Evolutionary conservation across 2,329 filamentous ascomycete species (phyloP).

Genomic region (Alternaria consortialis): DNA sequence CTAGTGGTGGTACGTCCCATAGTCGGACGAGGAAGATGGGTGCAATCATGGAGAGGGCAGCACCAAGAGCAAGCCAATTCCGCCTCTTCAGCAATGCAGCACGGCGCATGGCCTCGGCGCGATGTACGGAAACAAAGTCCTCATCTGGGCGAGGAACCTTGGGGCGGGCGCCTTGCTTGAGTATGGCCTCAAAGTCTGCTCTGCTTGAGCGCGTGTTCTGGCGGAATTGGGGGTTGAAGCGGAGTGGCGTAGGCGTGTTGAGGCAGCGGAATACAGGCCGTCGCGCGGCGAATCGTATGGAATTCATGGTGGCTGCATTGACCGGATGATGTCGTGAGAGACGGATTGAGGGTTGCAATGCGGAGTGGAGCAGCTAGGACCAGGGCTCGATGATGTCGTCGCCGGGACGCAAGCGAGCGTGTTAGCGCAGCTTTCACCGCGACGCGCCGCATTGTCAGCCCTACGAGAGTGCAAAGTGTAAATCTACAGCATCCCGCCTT

Average conservation of each 20-base stretch:
- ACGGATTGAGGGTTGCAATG: conserved; percentile 9
- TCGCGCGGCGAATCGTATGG: conserved; percentile 40
- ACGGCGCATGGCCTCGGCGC: conserved; percentile 42
- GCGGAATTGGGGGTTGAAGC: conserved; percentile 25
- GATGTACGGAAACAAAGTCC: conserved; percentile 47
- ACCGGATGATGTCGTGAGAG: neutral
- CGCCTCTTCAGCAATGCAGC: conserved; percentile 36
- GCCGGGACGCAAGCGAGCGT: conserved; percentile 2
- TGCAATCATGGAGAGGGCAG: conserved; percentile 48
- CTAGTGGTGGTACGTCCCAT: conserved; percentile 39
- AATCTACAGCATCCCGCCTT: neutral
- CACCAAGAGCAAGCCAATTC: conserved; percentile 48
- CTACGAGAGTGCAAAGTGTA: conserved; percentile 7
- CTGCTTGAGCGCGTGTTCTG: conserved; percentile 28
- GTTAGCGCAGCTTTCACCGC: conserved; percentile 10
- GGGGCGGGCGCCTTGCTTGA: conserved; percentile 17
- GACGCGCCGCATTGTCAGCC: conserved; percentile 33
- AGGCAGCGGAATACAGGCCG: conserved; percentile 45
- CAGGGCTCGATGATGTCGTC: conserved; percentile 29
- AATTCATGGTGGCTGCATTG: conserved; percentile 38
- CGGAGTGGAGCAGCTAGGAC: conserved; percentile 20
- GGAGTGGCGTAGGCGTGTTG: conserved; percentile 23
- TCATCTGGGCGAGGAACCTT: conserved; percentile 27
- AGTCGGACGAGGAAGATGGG: conserved; percentile 47
- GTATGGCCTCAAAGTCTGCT: conserved; percentile 25